These are phyloP conservation scores for Malassezia obtusa DNA, from an alignment of 1,284 basidiomycete genomes.

Conservation along the genomic window DNA sequence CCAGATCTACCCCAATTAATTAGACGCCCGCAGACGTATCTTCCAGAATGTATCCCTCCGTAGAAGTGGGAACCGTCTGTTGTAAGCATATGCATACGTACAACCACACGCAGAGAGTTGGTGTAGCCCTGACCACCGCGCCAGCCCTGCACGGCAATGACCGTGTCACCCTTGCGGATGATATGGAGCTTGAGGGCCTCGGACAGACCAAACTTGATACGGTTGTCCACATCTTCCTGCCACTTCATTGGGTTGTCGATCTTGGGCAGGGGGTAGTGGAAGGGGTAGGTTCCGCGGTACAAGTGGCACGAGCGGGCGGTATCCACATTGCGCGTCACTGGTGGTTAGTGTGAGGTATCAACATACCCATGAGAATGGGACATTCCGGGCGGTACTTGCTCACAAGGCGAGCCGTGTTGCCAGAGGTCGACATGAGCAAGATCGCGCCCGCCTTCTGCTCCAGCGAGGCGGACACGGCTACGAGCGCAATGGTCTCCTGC, in stretches of 20 bases:
- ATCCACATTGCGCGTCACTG: slow-evolving; percentile 90
- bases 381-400: slow-evolving; percentile 92
- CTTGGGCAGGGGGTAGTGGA: slow-evolving; percentile 87
- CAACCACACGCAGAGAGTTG: slow-evolving; percentile 47
- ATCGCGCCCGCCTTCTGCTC: slow-evolving; percentile 54
- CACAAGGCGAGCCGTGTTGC: slow-evolving; percentile 87
- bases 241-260: slow-evolving; percentile 75
- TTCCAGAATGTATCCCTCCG: slow-evolving; percentile 41
- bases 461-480: slow-evolving; percentile 42
- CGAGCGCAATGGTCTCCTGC: slow-evolving; percentile 46
- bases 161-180: slow-evolving; percentile 76
- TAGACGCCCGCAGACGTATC: slow-evolving; percentile 21
- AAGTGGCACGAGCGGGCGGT: slow-evolving; percentile 93
- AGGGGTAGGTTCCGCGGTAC: slow-evolving; percentile 92
- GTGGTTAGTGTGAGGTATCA: slow-evolving; percentile 46
- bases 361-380: slow-evolving; percentile 60
- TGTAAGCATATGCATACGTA: neutral
- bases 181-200: slow-evolving; percentile 78
- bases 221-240: slow-evolving; percentile 78
- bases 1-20: slow-evolving; percentile 1
- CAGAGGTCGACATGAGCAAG: slow-evolving; percentile 81
- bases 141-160: slow-evolving; percentile 97
- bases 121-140: slow-evolving; percentile 90
- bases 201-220: slow-evolving; percentile 65
- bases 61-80: slow-evolving; percentile 30